Conservation (phyloP, 805 yeast species). For the Wickerhamomyces mucosus region DNA sequence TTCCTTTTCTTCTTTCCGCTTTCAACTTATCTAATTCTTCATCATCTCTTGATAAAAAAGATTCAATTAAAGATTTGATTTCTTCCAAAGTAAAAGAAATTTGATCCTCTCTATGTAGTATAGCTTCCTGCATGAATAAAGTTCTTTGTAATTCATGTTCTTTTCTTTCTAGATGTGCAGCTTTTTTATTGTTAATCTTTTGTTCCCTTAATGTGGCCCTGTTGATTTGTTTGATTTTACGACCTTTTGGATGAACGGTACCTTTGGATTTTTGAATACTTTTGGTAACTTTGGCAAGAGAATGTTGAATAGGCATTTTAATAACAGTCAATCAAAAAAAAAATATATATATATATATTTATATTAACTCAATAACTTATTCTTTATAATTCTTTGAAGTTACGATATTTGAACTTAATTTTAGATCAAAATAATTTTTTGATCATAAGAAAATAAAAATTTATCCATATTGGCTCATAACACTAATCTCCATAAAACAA, state of each 20-base stretch:
- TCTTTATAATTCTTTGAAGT: too few relatives aligned
- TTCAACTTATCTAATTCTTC: constrained; percentile 62
- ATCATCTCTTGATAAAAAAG: constrained; percentile 59
- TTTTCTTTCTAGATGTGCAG: constrained; percentile 46
- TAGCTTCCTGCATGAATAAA: constrained; percentile 51
- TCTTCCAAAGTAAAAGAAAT: constrained; percentile 45
- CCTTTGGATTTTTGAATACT: constrained; percentile 44
- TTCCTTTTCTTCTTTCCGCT: constrained; percentile 67
- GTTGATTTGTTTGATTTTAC: constrained; percentile 76
- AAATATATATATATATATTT: neutral
- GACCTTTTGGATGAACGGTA: constrained; percentile 75
- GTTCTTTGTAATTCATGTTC: constrained; percentile 51
- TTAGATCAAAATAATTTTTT: too few relatives aligned
- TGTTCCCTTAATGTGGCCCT: constrained; percentile 82
- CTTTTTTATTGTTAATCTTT: constrained; percentile 53
- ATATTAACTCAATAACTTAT: too few relatives aligned
- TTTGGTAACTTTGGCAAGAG: constrained; percentile 55
- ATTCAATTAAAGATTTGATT: constrained; percentile 48
- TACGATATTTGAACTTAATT: too few relatives aligned
- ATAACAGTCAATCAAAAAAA: neutral
- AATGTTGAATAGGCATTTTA: constrained; percentile 57
- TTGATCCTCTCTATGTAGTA: constrained; percentile 31
- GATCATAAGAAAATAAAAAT: too few relatives aligned
- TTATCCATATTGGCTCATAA: too few relatives aligned
- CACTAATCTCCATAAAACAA: too few relatives aligned